Base-by-base conservation (phyloP, 495 filamentous ascomycete genomes). In the Neurospora africana region DNA sequence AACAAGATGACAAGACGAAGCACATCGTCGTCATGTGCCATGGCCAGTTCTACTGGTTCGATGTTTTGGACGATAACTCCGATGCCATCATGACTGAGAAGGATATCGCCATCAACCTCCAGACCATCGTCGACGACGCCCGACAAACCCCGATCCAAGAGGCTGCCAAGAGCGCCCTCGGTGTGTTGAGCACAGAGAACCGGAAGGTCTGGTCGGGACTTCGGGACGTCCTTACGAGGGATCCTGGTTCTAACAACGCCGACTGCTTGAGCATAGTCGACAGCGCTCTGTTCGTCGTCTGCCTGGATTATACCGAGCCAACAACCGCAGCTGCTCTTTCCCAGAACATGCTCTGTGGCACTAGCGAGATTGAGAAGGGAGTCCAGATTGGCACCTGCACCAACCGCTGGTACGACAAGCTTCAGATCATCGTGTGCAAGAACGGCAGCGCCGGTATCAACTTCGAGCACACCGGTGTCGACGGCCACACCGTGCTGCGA, bases 21-120 rank as follows among this genome's bases (percentile, higher is more conserved):
- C 95, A 99, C 80, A 85, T 98, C 61, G 91, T 97, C n/a, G 92
- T 98, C 33, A 84, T 98, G 80, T 97, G 93, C 77, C 92, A 93
- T 74, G 96, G 96, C 13, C 95, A 99, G 75, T 97, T 98, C 82
- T 99, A 99, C 78, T 99, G 95, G 95, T 99, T 98, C 76, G 95
- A 99, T 80, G 95, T 97, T 3, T 83, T 99, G 23, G 95, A 99
- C 75, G 92, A 95, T 75, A 95, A 97, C 78, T 91, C 91, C 9
- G 95, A 99, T 76, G 82, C 96, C 69, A 97, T 99, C 82, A 98
- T 98, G 94, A 95, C 90, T 2, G 95, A 99, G 82, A 94, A 93
- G 77, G 95, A 99, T 81, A 87, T 99, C 65, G 89, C 92, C 6
- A 86, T 97, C 75, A 99, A 99, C 78, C 84, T 99, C 44, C 91